Conservation (phyloP, 495 filamentous ascomycete genomes). For the Penicillium fimorum region DNA sequence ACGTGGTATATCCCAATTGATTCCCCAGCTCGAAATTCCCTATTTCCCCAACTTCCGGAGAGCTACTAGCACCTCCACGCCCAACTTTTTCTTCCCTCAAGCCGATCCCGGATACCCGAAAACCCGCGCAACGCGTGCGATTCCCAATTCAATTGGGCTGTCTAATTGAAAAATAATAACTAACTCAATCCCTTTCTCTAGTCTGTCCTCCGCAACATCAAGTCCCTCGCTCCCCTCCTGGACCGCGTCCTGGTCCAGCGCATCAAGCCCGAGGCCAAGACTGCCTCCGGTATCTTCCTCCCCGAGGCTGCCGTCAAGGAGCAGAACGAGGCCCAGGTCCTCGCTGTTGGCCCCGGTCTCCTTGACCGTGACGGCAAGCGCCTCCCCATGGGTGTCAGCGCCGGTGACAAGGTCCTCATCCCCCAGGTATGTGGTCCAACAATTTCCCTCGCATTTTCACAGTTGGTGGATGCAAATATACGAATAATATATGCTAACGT, state of each 20-base stretch:
- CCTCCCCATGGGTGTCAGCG: slow-evolving; percentile 71
- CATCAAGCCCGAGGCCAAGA: slow-evolving; percentile 95
- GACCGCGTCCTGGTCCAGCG: slow-evolving; percentile 99
- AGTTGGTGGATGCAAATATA: not conserved
- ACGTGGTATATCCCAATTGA: slow-evolving; percentile 17
- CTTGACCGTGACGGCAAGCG: slow-evolving; percentile 86
- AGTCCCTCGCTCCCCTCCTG: slow-evolving; percentile 90
- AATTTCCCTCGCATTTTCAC: slow-evolving; percentile 8
- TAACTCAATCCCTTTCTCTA: slow-evolving; percentile 17
- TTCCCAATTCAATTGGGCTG: not conserved
- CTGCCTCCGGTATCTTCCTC: slow-evolving; percentile 92
- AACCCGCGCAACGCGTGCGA: not conserved
- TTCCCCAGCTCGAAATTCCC: not conserved
- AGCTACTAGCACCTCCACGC: slow-evolving; percentile 1
- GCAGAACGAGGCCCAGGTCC: slow-evolving; percentile 92
- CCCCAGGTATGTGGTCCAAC: slow-evolving; percentile 69
- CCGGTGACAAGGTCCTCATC: slow-evolving; percentile 93
- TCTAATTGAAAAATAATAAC: not conserved
- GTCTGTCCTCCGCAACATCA: slow-evolving; percentile 87
- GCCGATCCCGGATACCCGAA: slow-evolving; percentile 10
- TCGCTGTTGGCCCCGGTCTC: slow-evolving; percentile 89
- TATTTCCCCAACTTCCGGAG: not conserved
- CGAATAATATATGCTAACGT: slow-evolving; percentile 10
- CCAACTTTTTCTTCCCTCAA: slow-evolving; percentile 12
- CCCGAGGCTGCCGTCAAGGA: slow-evolving; percentile 97